Evolutionary conservation across 768 basidiomycete species (phyloP).

Genomic region (Pulveroboletus sp.): DNA sequence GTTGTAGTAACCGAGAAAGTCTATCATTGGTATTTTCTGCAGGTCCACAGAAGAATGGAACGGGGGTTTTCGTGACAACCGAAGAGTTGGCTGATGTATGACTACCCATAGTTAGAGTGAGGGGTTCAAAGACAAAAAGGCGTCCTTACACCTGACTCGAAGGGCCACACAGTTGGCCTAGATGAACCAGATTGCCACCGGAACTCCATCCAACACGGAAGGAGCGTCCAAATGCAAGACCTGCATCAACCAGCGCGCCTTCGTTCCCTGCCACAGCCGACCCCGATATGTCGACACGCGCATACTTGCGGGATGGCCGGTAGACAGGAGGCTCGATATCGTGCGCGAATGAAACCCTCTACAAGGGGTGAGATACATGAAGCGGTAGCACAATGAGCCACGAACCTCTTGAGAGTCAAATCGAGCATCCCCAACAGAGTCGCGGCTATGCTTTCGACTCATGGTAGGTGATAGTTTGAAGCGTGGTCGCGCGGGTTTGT

Average conservation of each 20-base stretch:
- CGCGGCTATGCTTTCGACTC: constrained; percentile 73
- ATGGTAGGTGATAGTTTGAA: constrained; percentile 37
- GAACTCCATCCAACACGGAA: constrained; percentile 93
- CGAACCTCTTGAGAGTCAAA: constrained; percentile 60
- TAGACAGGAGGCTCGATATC: constrained; percentile 64
- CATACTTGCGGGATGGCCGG: constrained; percentile 78
- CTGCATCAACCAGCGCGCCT: constrained; percentile 71
- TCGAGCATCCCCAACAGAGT: constrained; percentile 72
- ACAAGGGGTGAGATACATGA: constrained; percentile 4
- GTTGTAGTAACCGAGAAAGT: constrained; percentile 64
- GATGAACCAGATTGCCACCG: constrained; percentile 68
- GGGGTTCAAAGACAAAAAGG: constrained; percentile 3
- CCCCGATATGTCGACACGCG: constrained; percentile 65
- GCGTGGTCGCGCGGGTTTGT: constrained; percentile 37
- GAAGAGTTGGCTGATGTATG: constrained; percentile 62
- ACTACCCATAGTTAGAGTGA: constrained; percentile 32
- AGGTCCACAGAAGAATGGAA: constrained; percentile 39
- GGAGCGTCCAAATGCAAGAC: constrained; percentile 79
- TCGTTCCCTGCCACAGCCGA: constrained; percentile 68
- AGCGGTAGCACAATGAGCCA: constrained; percentile 9
- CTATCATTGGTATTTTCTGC: constrained; percentile 36
- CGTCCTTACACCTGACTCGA: constrained; percentile 48
- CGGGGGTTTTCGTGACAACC: constrained; percentile 48
- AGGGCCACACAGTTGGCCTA: constrained; percentile 71
- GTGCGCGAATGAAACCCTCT: constrained; percentile 82